A percentile compares a stretch with the other conserved stretches of the same genome.
These are phyloP conservation scores for Coelastrella sp. DNA, from an alignment of 139 green algal genomes.

Conservation along the genomic window DNA sequence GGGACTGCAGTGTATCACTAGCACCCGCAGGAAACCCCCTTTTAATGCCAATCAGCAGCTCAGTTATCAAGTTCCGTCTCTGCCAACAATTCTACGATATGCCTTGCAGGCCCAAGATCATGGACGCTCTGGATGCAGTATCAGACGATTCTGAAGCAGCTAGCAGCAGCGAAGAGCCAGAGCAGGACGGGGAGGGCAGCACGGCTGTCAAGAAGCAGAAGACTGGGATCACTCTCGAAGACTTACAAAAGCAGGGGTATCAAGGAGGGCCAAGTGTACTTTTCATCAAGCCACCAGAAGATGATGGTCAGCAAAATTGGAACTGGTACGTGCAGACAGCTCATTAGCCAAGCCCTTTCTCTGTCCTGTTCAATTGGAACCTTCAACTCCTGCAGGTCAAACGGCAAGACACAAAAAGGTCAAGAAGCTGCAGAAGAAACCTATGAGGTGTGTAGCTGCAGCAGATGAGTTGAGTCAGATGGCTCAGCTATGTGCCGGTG, in stretches of 20 bases:
- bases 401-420: slow-evolving; percentile 32
- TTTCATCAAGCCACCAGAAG: slow-evolving; percentile 49
- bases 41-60: not conserved
- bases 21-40: not conserved
- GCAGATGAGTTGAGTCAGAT: not conserved
- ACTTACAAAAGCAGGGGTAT: slow-evolving; percentile 54
- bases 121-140: slow-evolving; percentile 40
- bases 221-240: slow-evolving; percentile 45
- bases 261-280: slow-evolving; percentile 47
- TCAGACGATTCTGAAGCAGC: slow-evolving; percentile 29
- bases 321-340: slow-evolving; percentile 40
- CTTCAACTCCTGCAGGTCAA: slow-evolving; percentile 23
- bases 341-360: not conserved
- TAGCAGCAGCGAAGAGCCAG: not conserved
- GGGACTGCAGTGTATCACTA: not conserved
- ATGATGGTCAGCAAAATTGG: slow-evolving; percentile 36
- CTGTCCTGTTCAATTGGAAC: not conserved
- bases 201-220: slow-evolving; percentile 39
- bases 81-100: not conserved
- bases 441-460: slow-evolving; percentile 11
- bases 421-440: slow-evolving; percentile 38
- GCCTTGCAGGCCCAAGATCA: slow-evolving; percentile 33
- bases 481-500: not conserved
- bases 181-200: not conserved
- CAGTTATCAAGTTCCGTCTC: not conserved